A percentile compares a stretch with the other conserved stretches of the same genome.
Evolutionary conservation across 805 yeast species (phyloP).

Genomic region (Monosporozyma servazzii): DNA sequence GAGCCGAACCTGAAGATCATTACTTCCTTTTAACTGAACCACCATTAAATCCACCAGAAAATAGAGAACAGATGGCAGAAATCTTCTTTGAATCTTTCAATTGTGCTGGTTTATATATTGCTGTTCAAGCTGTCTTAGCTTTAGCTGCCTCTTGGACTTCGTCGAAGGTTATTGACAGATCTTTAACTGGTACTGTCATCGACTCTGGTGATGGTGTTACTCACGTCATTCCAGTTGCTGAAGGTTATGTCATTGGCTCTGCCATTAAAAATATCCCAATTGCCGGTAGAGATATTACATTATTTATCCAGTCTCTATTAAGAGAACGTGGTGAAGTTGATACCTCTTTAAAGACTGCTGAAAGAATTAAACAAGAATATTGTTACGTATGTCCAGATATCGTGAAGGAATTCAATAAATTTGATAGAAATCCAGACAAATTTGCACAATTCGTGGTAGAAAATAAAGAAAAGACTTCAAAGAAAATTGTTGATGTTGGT

Average conservation of each 20-base stretch:
- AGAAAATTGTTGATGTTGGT: conserved; percentile 79
- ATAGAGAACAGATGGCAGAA: conserved; percentile 96
- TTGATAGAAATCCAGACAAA: conserved; percentile 87
- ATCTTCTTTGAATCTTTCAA: conserved; percentile 98
- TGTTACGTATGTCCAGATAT: conserved; percentile 98
- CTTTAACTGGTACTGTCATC: conserved; percentile 95
- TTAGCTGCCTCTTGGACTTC: conserved; percentile 99
- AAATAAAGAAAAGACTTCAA: conserved; percentile 55
- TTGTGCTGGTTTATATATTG: conserved; percentile 96
- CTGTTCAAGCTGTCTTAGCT: conserved; percentile 97
- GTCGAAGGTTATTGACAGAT: conserved; percentile 86
- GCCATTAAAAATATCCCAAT: conserved; percentile 96
- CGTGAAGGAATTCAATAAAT: conserved; percentile 90
- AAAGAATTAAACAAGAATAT: conserved; percentile 89
- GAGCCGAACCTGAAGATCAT: conserved; percentile 99
- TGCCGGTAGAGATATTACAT: conserved; percentile 97
- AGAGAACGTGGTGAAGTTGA: conserved; percentile 97
- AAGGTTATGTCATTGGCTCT: conserved; percentile 96
- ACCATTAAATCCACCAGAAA: conserved; percentile 98
- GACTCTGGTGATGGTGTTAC: conserved; percentile 99
- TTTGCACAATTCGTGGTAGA: conserved; percentile 90
- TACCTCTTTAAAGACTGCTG: conserved; percentile 91
- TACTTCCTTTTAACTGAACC: conserved; percentile 94
- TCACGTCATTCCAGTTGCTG: conserved; percentile 98
- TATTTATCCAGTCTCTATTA: conserved; percentile 81